phyloP scores from a whole-genome alignment of 768 basidiomycete genomes.

The Boletus reticuloceps region DNA sequence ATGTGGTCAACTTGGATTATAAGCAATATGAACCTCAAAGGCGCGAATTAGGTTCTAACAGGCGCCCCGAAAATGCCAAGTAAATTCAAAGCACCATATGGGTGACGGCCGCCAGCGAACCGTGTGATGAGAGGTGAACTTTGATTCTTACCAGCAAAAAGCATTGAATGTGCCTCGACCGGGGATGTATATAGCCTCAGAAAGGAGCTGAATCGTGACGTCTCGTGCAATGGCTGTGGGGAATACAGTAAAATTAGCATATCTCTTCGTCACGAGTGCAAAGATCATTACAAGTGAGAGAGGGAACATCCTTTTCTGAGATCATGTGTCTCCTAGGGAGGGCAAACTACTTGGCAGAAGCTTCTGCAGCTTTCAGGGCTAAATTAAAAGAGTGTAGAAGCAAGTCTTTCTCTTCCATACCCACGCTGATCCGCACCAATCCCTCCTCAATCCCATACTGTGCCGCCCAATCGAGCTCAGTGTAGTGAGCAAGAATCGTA shows the following conservation, averaged over 20 bases:
- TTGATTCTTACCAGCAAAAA: too few relatives aligned
- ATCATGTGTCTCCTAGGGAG: neutral
- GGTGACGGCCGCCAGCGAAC: too few relatives aligned
- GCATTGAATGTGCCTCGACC: too few relatives aligned
- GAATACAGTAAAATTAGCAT: neutral
- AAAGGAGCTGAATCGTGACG: conserved; percentile 4
- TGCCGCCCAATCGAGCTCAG: conserved; percentile 90
- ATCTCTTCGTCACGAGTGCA: neutral
- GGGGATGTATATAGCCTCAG: too few relatives aligned
- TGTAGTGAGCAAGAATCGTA: conserved; percentile 87
- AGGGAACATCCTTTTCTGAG: neutral
- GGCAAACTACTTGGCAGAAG: conserved; percentile 9
- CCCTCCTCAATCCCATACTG: conserved; percentile 80
- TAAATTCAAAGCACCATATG: too few relatives aligned
- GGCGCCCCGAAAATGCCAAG: too few relatives aligned
- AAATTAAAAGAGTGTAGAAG: conserved; percentile 57
- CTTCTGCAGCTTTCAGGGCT: conserved; percentile 77
- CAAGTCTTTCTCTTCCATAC: conserved; percentile 68
- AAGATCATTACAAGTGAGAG: neutral
- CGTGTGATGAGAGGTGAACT: too few relatives aligned
- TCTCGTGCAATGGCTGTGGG: neutral
- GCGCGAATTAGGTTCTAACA: too few relatives aligned
- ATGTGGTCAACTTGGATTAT: too few relatives aligned
- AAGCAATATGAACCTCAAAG: too few relatives aligned
- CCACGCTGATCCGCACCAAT: conserved; percentile 88